Conservation (phyloP, 345 rosid species). For the Citrus reticulata region DNA sequence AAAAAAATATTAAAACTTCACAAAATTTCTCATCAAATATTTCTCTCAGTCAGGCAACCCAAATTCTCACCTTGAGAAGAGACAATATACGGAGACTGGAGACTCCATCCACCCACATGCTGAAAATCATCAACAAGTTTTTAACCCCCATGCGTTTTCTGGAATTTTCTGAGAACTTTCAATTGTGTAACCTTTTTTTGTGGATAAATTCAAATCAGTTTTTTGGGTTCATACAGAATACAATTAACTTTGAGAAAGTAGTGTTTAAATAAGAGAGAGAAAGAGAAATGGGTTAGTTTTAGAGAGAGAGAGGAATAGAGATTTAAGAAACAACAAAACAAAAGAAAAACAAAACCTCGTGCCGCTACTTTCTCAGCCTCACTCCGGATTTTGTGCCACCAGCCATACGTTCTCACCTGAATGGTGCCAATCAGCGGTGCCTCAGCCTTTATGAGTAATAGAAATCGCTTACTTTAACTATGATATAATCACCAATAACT, state of each 20-base stretch:
- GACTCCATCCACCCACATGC: conserved; percentile 9
- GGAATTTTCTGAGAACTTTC: conserved; percentile 18
- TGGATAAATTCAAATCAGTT: conserved; percentile 35
- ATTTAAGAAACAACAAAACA: conserved; percentile 14
- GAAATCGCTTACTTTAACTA: not conserved
- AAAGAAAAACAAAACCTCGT: conserved; percentile 34
- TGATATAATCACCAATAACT: not conserved
- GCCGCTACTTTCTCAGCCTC: conserved; percentile 57
- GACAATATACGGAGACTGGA: not conserved
- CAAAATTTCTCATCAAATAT: not conserved
- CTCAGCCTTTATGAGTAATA: conserved; percentile 21
- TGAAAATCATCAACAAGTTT: conserved; percentile 6
- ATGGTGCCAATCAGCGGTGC: conserved; percentile 68
- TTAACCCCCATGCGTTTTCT: conserved; percentile 12
- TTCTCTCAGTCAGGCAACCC: not conserved
- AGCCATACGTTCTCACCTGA: conserved; percentile 53
- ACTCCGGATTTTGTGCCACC: conserved; percentile 75
- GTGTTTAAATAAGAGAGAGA: not conserved
- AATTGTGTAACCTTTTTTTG: conserved; percentile 18
- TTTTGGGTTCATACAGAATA: conserved; percentile 34
- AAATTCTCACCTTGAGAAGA: not conserved
- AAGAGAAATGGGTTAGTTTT: conserved; percentile 1
- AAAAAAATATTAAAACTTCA: not conserved
- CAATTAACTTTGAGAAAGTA: conserved; percentile 20
- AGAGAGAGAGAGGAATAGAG: conserved; percentile 25